A percentile compares a stretch with the other conserved stretches of the same genome.
Conservation (phyloP, 139 green algal genomes). For the Gonium pectorale region DNA sequence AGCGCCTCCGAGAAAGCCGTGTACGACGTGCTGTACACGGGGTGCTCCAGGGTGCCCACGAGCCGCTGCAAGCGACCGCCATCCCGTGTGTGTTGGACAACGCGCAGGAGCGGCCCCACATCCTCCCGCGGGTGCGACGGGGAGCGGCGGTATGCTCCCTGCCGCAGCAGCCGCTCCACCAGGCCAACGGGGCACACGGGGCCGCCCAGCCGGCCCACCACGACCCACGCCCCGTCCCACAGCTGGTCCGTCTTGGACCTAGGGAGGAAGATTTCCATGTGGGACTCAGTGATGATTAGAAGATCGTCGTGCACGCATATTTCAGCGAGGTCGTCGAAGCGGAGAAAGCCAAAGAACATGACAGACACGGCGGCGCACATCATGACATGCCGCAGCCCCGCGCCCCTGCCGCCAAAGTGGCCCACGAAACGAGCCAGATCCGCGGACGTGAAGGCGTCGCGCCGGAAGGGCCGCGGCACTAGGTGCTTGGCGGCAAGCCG, state of each 20-base stretch:
- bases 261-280: neutral
- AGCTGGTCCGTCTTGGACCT: constrained; percentile 1
- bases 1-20: neutral
- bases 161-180: neutral
- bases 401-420: too few relatives aligned
- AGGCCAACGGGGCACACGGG: neutral
- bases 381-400: neutral
- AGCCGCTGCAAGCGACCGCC: neutral
- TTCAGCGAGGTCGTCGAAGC: constrained; percentile 13
- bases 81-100: neutral
- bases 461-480: neutral
- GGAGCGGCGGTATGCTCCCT: neutral
- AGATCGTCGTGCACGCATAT: constrained; percentile 19
- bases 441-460: neutral
- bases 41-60: neutral
- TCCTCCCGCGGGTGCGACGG: neutral
- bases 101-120: neutral
- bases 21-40: neutral
- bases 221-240: neutral
- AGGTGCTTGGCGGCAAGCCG: neutral
- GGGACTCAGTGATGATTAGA: neutral
- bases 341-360: constrained; percentile 18
- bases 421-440: neutral
- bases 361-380: neutral
- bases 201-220: neutral